Evolutionary conservation across 352 stramenopile genomes (phyloP).

Genomic region (Aphanomyces euteiches): DNA sequence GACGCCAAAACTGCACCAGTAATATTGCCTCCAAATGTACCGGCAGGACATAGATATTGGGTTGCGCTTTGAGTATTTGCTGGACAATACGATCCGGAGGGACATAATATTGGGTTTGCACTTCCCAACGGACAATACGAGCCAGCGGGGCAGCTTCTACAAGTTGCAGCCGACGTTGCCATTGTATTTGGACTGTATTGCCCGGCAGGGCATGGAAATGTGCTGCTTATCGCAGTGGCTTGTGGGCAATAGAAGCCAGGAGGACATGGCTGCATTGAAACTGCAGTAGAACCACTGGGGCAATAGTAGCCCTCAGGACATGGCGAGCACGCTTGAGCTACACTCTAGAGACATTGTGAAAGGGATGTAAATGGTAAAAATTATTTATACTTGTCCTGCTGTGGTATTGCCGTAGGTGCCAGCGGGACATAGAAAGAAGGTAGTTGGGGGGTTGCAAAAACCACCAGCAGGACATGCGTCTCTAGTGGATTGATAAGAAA

Average conservation of each 20-base stretch:
- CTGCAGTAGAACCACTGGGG: slow-evolving; percentile 62
- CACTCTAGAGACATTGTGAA: slow-evolving; percentile 42
- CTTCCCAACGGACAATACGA: slow-evolving; percentile 61
- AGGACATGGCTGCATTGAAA: slow-evolving; percentile 62
- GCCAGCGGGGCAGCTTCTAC: slow-evolving; percentile 52
- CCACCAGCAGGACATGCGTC: slow-evolving; percentile 86
- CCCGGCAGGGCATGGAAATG: slow-evolving; percentile 83
- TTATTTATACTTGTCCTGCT: slow-evolving; percentile 52
- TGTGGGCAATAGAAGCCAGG: slow-evolving; percentile 65
- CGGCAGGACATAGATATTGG: slow-evolving; percentile 83
- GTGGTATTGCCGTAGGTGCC: slow-evolving; percentile 85
- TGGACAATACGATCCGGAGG: slow-evolving; percentile 79
- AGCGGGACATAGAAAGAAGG: slow-evolving; percentile 78
- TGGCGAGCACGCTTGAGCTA: slow-evolving; percentile 66
- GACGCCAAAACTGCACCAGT: slow-evolving; percentile 48
- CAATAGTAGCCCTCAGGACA: slow-evolving; percentile 79
- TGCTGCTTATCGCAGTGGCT: slow-evolving; percentile 54
- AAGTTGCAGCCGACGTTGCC: slow-evolving; percentile 51
- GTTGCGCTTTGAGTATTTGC: slow-evolving; percentile 54
- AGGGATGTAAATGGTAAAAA: not conserved
- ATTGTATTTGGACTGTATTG: slow-evolving; percentile 67
- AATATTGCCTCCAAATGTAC: slow-evolving; percentile 71
- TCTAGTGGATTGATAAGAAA: slow-evolving; percentile 22
- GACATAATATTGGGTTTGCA: slow-evolving; percentile 50
- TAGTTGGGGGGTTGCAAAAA: slow-evolving; percentile 84